phyloP scores from a whole-genome alignment of 2,329 filamentous ascomycete species.

The Paracoccidioides lutzii region DNA sequence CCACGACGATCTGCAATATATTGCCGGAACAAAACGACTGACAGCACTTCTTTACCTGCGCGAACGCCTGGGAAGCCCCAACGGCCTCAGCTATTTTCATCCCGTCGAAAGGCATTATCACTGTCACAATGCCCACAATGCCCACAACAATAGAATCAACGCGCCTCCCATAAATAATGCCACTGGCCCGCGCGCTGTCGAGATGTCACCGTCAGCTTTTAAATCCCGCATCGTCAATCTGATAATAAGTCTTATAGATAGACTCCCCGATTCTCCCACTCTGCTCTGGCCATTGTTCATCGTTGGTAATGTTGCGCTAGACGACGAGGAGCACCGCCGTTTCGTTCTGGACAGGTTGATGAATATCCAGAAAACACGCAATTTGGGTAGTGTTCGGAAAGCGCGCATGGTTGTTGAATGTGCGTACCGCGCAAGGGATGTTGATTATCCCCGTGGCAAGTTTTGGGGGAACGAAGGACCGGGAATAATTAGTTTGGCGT shows the following conservation, averaged over 20 bases:
- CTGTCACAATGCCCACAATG: neutral
- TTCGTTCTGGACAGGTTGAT: slow-evolving; percentile 20
- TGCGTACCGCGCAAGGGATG: slow-evolving; percentile 12
- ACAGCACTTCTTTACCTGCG: slow-evolving; percentile 20
- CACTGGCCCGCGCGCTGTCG: neutral
- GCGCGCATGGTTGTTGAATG: slow-evolving; percentile 14
- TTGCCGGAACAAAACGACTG: slow-evolving; percentile 20
- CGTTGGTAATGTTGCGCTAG: slow-evolving; percentile 15
- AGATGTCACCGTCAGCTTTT: slow-evolving; percentile 3
- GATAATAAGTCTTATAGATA: slow-evolving; percentile 14
- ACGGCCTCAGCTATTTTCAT: slow-evolving; percentile 2
- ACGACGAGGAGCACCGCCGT: slow-evolving; percentile 16
- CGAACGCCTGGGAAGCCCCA: slow-evolving; percentile 12
- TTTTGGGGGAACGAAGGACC: slow-evolving; percentile 6
- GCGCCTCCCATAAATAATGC: neutral
- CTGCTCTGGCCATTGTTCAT: slow-evolving; percentile 17
- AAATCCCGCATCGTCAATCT: slow-evolving; percentile 10
- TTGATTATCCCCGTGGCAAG: slow-evolving; percentile 9
- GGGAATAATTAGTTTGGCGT: slow-evolving; percentile 9
- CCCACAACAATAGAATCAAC: neutral
- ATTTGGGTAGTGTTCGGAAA: slow-evolving; percentile 19
- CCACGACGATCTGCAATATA: slow-evolving; percentile 13
- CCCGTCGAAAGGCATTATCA: neutral
- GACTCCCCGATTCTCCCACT: slow-evolving; percentile 13
- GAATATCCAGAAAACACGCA: slow-evolving; percentile 14